phyloP scores from a whole-genome alignment of 768 basidiomycete genomes.

The Termitomyces heimii region DNA sequence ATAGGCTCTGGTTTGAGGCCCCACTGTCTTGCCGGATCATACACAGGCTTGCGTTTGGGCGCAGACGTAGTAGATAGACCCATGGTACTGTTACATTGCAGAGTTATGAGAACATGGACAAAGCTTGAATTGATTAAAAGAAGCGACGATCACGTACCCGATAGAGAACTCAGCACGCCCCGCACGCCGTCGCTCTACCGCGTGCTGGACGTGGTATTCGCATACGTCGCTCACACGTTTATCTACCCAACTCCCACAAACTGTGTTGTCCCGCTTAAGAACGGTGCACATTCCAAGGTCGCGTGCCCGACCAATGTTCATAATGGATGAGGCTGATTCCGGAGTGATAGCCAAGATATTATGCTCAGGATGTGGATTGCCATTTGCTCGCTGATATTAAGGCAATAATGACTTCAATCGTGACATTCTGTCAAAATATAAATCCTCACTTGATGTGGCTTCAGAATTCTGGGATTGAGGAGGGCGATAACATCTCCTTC shows the following conservation, averaged over 20 bases:
- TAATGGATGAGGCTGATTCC: constrained; percentile 70
- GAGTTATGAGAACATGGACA: not conserved
- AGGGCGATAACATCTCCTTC: constrained; percentile 90
- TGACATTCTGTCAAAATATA: not conserved
- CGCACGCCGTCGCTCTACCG: constrained; percentile 69
- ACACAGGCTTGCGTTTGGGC: constrained; percentile 48
- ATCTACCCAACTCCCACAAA: constrained; percentile 89
- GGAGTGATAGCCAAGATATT: constrained; percentile 89
- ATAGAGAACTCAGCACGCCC: constrained; percentile 81
- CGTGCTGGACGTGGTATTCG: constrained; percentile 85
- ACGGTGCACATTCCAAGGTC: constrained; percentile 87
- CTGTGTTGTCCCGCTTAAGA: constrained; percentile 69
- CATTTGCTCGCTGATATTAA: constrained; percentile 33
- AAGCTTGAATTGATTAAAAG: not conserved
- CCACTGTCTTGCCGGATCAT: constrained; percentile 71
- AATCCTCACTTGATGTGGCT: constrained; percentile 70
- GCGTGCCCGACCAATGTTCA: constrained; percentile 77
- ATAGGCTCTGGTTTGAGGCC: constrained; percentile 54
- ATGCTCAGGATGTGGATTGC: constrained; percentile 67
- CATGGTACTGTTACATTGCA: constrained; percentile 48
- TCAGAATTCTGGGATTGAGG: constrained; percentile 81
- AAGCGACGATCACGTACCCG: constrained; percentile 46
- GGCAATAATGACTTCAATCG: not conserved
- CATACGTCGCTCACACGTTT: constrained; percentile 82
- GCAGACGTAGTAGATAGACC: constrained; percentile 54